These are phyloP conservation scores for Dendrobium nobile DNA, from an alignment of 106 monocot species.

Conservation along the genomic window DNA sequence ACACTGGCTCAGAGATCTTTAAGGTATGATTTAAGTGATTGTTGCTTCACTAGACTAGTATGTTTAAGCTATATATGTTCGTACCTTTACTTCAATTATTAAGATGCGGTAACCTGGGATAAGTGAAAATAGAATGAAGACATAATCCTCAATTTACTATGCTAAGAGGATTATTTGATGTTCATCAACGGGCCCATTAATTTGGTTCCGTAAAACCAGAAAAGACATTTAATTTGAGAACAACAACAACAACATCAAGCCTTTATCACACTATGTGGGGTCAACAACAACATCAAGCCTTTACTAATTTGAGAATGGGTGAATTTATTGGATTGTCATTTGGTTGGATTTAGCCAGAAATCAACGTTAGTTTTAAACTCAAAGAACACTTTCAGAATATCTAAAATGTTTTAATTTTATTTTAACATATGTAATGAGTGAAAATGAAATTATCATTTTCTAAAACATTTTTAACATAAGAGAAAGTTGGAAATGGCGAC, in stretches of 20 bases:
- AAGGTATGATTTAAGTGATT: slow-evolving; percentile 40
- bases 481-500: too few species aligned
- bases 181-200: not conserved
- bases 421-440: too few species aligned
- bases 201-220: not conserved
- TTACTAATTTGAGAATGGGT: not conserved
- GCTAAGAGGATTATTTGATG: not conserved
- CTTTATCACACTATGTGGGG: too few species aligned
- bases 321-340: not conserved
- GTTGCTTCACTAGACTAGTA: not conserved
- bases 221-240: not conserved
- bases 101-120: not conserved
- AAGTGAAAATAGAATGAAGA: not conserved
- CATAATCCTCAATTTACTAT: not conserved
- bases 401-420: too few species aligned
- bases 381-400: not conserved
- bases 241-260: too few species aligned
- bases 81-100: not conserved
- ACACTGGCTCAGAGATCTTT: slow-evolving; percentile 89
- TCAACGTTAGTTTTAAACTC: not conserved
- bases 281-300: too few species aligned
- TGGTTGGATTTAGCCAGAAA: not conserved
- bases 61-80: not conserved
- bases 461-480: too few species aligned
- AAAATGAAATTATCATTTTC: too few species aligned